phyloP scores from a whole-genome alignment of 352 stramenopile species.

The Phytophthora tentaculata region DNA sequence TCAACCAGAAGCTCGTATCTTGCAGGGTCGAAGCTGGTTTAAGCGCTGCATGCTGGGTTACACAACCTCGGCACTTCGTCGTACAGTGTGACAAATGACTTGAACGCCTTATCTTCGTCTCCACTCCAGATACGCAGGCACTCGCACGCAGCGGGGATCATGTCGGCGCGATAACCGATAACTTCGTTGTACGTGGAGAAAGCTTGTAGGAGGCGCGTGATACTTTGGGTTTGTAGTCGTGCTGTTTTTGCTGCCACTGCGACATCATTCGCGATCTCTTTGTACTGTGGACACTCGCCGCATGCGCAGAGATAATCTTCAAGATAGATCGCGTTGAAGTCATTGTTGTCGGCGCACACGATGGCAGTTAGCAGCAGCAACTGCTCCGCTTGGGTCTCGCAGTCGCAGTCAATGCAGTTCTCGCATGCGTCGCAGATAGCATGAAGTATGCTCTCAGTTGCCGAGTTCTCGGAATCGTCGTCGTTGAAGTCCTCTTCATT shows the following conservation, averaged over 20 bases:
- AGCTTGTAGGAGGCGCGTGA: slow-evolving; percentile 62
- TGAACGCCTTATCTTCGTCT: slow-evolving; percentile 70
- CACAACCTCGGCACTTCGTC: slow-evolving; percentile 59
- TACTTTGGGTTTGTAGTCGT: slow-evolving; percentile 37
- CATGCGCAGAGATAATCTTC: slow-evolving; percentile 74
- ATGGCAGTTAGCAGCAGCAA: slow-evolving; percentile 27
- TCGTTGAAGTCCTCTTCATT: slow-evolving; percentile 31
- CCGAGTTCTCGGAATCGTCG: slow-evolving; percentile 29
- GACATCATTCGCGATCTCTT: slow-evolving; percentile 57
- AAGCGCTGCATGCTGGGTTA: slow-evolving; percentile 11
- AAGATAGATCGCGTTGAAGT: slow-evolving; percentile 38
- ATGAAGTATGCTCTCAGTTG: slow-evolving; percentile 15
- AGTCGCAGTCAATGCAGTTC: slow-evolving; percentile 39
- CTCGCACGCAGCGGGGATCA: slow-evolving; percentile 60
- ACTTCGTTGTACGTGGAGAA: slow-evolving; percentile 82
- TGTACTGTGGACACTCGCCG: slow-evolving; percentile 66
- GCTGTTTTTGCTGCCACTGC: slow-evolving; percentile 29
- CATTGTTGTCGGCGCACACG: slow-evolving; percentile 6
- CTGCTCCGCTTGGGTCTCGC: slow-evolving; percentile 41
- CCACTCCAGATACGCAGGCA: slow-evolving; percentile 64
- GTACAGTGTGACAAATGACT: slow-evolving; percentile 63
- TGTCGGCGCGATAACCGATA: slow-evolving; percentile 54
- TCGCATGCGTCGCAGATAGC: slow-evolving; percentile 17
- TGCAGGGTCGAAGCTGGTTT: slow-evolving; percentile 9
- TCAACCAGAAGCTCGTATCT: slow-evolving; percentile 5